Percentiles rank a stretch among this genome's conserved stretches.
These are phyloP conservation scores for Jamesozyma rosinii DNA, from an alignment of 805 yeast genomes.

Conservation along the genomic window DNA sequence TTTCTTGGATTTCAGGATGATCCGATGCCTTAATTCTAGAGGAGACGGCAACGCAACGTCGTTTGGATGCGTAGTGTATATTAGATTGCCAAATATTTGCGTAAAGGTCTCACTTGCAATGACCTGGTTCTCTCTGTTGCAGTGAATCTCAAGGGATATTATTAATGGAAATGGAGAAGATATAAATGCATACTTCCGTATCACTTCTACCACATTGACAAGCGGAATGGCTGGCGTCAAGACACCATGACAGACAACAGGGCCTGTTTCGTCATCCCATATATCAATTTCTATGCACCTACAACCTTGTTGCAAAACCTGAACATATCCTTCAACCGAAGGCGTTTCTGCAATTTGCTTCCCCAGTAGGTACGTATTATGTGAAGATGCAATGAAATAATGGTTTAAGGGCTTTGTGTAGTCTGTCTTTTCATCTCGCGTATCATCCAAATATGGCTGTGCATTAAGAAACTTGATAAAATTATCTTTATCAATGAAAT, in stretches of 20 bases:
- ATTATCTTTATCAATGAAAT: slow-evolving; percentile 14
- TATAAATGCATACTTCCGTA: slow-evolving; percentile 82
- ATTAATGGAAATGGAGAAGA: slow-evolving; percentile 79
- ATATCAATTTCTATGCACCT: slow-evolving; percentile 90
- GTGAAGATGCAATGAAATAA: slow-evolving; percentile 87
- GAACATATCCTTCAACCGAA: slow-evolving; percentile 81
- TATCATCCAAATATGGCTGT: slow-evolving; percentile 20
- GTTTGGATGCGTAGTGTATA: slow-evolving; percentile 32
- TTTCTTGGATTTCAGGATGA: slow-evolving; percentile 73
- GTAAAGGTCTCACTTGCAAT: slow-evolving; percentile 45
- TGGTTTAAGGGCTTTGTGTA: slow-evolving; percentile 64
- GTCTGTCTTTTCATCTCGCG: slow-evolving; percentile 25
- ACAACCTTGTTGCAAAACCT: slow-evolving; percentile 84
- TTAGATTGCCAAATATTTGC: slow-evolving; percentile 48
- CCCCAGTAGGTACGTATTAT: slow-evolving; percentile 85
- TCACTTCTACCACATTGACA: slow-evolving; percentile 56
- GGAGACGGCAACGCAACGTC: slow-evolving; percentile 56
- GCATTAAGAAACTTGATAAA: slow-evolving; percentile 28
- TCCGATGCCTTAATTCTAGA: slow-evolving; percentile 52
- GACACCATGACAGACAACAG: slow-evolving; percentile 87
- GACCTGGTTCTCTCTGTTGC: slow-evolving; percentile 60
- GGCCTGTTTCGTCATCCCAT: slow-evolving; percentile 81
- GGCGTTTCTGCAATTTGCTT: slow-evolving; percentile 81
- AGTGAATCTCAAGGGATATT: slow-evolving; percentile 76
- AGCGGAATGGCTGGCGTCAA: slow-evolving; percentile 69